phyloP scores from a whole-genome alignment of 352 stramenopile species.

The Pythium coloratum region DNA sequence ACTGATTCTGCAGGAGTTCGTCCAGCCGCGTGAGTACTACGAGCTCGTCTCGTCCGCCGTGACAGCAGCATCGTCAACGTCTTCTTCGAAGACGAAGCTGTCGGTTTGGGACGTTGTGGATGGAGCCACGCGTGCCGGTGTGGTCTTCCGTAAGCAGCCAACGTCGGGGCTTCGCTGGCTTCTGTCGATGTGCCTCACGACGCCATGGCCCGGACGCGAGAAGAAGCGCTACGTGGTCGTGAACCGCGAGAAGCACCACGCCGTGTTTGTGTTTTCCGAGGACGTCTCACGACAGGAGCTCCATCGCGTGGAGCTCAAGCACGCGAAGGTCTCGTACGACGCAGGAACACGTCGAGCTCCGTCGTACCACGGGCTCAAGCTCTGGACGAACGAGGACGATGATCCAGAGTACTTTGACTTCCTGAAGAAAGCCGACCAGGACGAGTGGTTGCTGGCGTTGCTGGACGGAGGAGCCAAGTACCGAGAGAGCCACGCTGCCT shows the following conservation, averaged over 20 bases:
- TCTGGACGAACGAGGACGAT: constrained; percentile 17
- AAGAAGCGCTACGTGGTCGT: constrained; percentile 25
- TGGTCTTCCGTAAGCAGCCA: constrained; percentile 28
- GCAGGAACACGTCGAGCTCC: background rate
- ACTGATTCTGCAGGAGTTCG: constrained; percentile 18
- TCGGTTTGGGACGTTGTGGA: constrained; percentile 43
- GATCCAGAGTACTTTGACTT: constrained; percentile 28
- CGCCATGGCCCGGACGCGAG: background rate
- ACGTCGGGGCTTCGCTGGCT: constrained; percentile 7
- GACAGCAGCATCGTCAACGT: too few relatives aligned
- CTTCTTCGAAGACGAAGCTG: constrained; percentile 9
- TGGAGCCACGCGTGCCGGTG: constrained; percentile 32
- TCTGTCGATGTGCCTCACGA: constrained; percentile 7
- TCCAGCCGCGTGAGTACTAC: constrained; percentile 39
- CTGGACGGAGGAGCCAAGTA: constrained; percentile 27
- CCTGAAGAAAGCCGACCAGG: constrained; percentile 7
- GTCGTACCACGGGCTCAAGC: constrained; percentile 27
- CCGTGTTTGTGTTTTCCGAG: constrained; percentile 23
- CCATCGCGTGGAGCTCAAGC: constrained; percentile 1
- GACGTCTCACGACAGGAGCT: constrained; percentile 16
- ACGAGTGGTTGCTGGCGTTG: constrained; percentile 25
- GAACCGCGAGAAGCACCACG: constrained; percentile 16
- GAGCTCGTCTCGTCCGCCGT: constrained; percentile 44
- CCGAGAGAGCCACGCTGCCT: constrained; percentile 19
- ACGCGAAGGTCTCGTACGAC: constrained; percentile 24